These are phyloP conservation scores for Pontederia paniculata DNA, from an alignment of 176 grass and related monocot genomes.

Conservation along the genomic window DNA sequence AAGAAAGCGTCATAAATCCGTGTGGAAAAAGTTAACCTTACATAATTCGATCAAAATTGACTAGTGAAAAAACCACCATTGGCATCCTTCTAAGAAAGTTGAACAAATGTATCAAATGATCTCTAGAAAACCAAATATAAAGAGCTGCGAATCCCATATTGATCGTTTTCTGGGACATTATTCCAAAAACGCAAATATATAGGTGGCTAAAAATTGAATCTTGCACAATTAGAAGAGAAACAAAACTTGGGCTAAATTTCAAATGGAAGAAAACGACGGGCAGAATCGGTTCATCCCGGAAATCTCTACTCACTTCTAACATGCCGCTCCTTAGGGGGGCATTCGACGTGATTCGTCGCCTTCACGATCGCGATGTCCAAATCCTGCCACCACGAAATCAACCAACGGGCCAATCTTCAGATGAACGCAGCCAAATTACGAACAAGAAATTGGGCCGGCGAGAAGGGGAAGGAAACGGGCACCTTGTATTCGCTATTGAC, in stretches of 20 bases:
- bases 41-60: no score
- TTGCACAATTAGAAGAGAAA: not conserved
- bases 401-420: not conserved
- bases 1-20: no score
- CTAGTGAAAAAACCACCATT: no score
- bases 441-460: not conserved
- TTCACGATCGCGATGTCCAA: conserved; percentile 95
- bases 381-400: conserved; percentile 35
- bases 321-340: conserved; percentile 87
- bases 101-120: no score
- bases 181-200: no score
- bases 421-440: not conserved
- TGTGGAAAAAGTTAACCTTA: no score
- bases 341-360: conserved; percentile 87
- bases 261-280: not conserved
- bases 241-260: not conserved
- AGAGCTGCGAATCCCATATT: no score
- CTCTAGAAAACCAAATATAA: no score
- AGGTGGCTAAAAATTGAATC: no score
- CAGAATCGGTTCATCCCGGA: no score
- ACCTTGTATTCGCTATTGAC: conserved; percentile 99
- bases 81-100: no score
- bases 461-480: not conserved
- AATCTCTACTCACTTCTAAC: conserved; percentile 68
- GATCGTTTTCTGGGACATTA: no score